A percentile compares a stretch with the other conserved stretches of the same genome.
These are phyloP conservation scores for Ramalina peruviana DNA, from an alignment of 495 filamentous ascomycete species.

Conservation along the genomic window DNA sequence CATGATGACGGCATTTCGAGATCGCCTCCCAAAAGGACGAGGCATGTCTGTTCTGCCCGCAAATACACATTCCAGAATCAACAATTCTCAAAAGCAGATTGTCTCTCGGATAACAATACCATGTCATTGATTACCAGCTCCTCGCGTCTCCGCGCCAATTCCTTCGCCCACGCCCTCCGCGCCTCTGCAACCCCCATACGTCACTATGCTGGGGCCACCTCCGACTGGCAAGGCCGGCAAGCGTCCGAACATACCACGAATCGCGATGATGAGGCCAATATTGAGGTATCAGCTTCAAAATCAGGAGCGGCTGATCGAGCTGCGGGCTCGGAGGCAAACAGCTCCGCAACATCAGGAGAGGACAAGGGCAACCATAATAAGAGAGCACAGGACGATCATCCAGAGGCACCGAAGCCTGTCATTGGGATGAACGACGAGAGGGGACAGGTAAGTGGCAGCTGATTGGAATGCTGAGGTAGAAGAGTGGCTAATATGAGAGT, in stretches of 20 bases:
- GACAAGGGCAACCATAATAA: conserved; percentile 29
- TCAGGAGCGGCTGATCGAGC: conserved; percentile 28
- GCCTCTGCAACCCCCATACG: conserved; percentile 1
- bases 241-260: conserved; percentile 23
- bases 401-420: conserved; percentile 47
- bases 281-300: conserved; percentile 22
- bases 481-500: too few relatives aligned
- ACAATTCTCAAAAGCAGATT: too few relatives aligned
- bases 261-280: conserved; percentile 30
- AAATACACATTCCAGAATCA: background rate
- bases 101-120: background rate
- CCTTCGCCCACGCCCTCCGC: background rate
- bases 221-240: conserved; percentile 24
- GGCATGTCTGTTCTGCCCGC: too few relatives aligned
- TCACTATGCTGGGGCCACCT: background rate
- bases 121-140: background rate
- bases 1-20: background rate
- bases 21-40: background rate
- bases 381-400: conserved; percentile 48
- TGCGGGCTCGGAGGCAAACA: conserved; percentile 24
- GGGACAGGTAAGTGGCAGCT: conserved; percentile 29
- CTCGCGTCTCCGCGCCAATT: background rate
- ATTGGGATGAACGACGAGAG: conserved; percentile 65
- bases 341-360: conserved; percentile 29
- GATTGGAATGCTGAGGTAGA: too few relatives aligned